Base-by-base conservation (phyloP, 371 early-diverging fungal genomes). In the Lichtheimia corymbifera region DNA sequence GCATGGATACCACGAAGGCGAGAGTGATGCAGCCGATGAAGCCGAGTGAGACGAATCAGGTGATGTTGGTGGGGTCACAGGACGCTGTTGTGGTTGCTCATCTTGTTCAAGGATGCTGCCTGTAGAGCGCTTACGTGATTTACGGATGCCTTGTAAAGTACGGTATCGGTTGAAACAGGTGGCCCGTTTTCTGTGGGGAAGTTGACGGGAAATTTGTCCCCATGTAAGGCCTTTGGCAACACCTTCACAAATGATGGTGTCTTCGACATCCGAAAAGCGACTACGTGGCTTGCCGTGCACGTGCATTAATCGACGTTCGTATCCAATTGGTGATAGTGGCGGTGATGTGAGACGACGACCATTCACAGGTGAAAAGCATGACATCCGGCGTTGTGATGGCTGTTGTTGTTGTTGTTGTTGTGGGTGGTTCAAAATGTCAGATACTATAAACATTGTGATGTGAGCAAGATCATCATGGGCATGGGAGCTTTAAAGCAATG, bases 161-260 rank as follows among this genome's bases (percentile, higher is more conserved):
- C 77, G 65, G 55, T 80, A 80, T 54, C 80, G 64, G 54, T 80
- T 80, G 55, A 80, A 80, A 47, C 80, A 80, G 20, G 80, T 80
- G 20, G 80, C 80, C 51, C 80, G 75, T 60, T 80, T 80, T 27
- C 80, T 73, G 49, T 80, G 80, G 41, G 80, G 80, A 18, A 80
- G 57, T 57, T 75, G 77, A 14, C 72, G 67, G 20, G 80, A 80
- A 24, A 80, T 80, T 59, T 80, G 77, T 5, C 80, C 80, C 80
- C 80, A 80, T 17, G 80, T 77, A 35, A 80, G 58, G 24, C 77
- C 77, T 64, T 70, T 73, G 15, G 75, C 76, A 11, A 80, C 80
- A 49, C 80, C 80, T 45, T 80, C 72, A 53, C 80, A 77, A 25
- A 80, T 80, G 24, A 80, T 74, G 2, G 75, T 65, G 53, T 80